Evolutionary conservation across 1,284 basidiomycete genomes (phyloP).

Genomic region (Rhodotorula sp.): DNA sequence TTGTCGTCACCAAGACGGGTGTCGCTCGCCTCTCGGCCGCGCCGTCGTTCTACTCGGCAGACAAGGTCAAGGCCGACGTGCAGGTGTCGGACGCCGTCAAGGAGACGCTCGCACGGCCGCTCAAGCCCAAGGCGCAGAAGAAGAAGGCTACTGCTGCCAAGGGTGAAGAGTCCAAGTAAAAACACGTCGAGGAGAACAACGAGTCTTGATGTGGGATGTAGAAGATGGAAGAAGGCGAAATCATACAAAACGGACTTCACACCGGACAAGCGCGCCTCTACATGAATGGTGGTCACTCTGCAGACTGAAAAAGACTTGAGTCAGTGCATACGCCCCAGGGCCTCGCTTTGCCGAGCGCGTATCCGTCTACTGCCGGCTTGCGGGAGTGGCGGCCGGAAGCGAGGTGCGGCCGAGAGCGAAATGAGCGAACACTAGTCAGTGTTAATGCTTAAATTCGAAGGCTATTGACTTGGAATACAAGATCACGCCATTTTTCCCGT

Average conservation of each 20-base stretch:
- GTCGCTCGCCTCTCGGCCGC: slow-evolving; percentile 51
- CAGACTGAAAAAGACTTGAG: not conserved
- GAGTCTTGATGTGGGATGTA: too few species aligned
- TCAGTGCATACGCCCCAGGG: not conserved
- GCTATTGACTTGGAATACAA: not conserved
- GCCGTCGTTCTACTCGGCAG: slow-evolving; percentile 87
- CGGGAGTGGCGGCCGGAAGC: not conserved
- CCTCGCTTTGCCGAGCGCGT: too few species aligned
- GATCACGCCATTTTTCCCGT: not conserved
- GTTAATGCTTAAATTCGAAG: not conserved
- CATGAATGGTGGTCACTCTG: too few species aligned
- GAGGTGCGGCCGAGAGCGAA: slow-evolving; percentile 1
- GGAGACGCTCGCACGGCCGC: slow-evolving; percentile 68
- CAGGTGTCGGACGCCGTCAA: slow-evolving; percentile 84
- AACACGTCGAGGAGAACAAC: not conserved
- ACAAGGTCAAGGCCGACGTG: slow-evolving; percentile 83
- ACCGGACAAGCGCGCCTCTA: too few species aligned
- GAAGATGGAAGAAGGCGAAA: not conserved
- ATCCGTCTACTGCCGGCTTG: too few species aligned
- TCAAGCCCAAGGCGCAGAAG: slow-evolving; percentile 87
- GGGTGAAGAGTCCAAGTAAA: slow-evolving; percentile 23
- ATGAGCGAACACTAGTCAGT: not conserved
- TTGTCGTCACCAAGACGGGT: slow-evolving; percentile 47
- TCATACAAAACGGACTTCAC: not conserved
- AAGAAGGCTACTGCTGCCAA: slow-evolving; percentile 69